Conservation (phyloP, 768 basidiomycete species). For the Polyporus arcularius region DNA sequence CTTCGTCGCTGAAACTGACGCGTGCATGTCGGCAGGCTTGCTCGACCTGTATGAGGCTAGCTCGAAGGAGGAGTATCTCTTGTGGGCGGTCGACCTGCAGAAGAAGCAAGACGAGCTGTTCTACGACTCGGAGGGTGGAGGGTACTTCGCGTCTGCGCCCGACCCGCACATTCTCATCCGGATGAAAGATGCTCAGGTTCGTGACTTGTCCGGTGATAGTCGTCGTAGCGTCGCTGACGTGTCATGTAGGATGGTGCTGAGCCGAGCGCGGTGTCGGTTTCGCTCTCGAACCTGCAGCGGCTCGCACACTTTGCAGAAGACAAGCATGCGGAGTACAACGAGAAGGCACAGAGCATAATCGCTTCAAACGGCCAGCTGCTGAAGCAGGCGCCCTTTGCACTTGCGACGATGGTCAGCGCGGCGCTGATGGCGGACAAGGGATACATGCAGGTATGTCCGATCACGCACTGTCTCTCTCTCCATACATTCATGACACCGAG, state of each 20-base stretch:
- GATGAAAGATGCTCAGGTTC: slow-evolving; percentile 37
- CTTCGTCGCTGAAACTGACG: too few species aligned
- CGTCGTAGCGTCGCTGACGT: not conserved
- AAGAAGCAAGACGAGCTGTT: slow-evolving; percentile 41
- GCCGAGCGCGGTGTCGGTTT: slow-evolving; percentile 29
- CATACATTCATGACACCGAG: not conserved
- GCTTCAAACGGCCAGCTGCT: slow-evolving; percentile 25
- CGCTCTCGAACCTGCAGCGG: slow-evolving; percentile 30
- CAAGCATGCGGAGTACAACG: slow-evolving; percentile 20
- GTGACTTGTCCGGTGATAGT: not conserved
- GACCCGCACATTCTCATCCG: slow-evolving; percentile 39
- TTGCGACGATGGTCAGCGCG: slow-evolving; percentile 25
- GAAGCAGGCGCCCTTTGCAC: slow-evolving; percentile 21
- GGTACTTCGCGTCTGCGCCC: slow-evolving; percentile 40
- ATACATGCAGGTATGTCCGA: slow-evolving; percentile 22
- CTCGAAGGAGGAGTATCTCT: slow-evolving; percentile 33
- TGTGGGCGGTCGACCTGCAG: slow-evolving; percentile 38
- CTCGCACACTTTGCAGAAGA: slow-evolving; percentile 29
- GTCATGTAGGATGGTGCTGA: slow-evolving; percentile 32
- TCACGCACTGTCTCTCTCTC: not conserved
- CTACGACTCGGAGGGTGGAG: slow-evolving; percentile 39
- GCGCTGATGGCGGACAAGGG: slow-evolving; percentile 20
- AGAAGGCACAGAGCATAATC: slow-evolving; percentile 25
- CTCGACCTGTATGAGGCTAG: slow-evolving; percentile 41
- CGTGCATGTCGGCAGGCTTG: slow-evolving; percentile 18